Evolutionary conservation across 2,329 filamentous ascomycete genomes (phyloP), one percentile per base, ranked within the genome.

Genomic region (Aspergillus sp.): DNA sequence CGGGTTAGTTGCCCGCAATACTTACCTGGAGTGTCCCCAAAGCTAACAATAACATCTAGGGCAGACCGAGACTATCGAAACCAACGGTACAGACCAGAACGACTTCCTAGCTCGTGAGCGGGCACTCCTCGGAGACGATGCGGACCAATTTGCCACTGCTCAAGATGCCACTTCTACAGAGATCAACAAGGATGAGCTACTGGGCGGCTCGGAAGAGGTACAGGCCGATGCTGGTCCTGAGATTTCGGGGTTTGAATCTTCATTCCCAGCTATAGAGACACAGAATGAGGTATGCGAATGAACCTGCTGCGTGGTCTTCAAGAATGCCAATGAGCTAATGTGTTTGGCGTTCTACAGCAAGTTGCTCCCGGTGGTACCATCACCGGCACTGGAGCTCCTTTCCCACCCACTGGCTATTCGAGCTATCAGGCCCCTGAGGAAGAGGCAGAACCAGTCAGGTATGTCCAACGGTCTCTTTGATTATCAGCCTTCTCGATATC

Each of bases 31-130:
- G 56, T 63, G 60, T 64, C 61, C 57, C 63, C 60, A 59, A 56
- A 48, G 51, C 64, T 72, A 68, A 74, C 60, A 45, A 50, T 48
- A 20, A 34, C 57, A 13, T 62, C 50, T 62, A 76, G 71, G 72
- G 49, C 73, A 74, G 62, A 73, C 70, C 20, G 67, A 69, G 55
- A 62, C 68, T 58, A 65, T 66, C 42, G 68, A 73, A 34, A 67
- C 57, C 61, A 70, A 68, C 47, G 65, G 66, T 57, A 62, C 76
- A 89, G 87, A 88, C 32, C 81, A 85, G 61, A 87, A 91, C 70
- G 91, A 96, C 76, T 98, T 99, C 75, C 85, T 98, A 48, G 87
- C 90, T 62, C 90, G 93, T 66, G 95, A 99, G 80, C 91, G 92
- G 71, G 95, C 92, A 60, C 78, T 89, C 17, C 86, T 99, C 7